These are phyloP conservation scores for Myochromella boudieri DNA, from an alignment of 768 basidiomycete genomes.

Conservation along the genomic window DNA sequence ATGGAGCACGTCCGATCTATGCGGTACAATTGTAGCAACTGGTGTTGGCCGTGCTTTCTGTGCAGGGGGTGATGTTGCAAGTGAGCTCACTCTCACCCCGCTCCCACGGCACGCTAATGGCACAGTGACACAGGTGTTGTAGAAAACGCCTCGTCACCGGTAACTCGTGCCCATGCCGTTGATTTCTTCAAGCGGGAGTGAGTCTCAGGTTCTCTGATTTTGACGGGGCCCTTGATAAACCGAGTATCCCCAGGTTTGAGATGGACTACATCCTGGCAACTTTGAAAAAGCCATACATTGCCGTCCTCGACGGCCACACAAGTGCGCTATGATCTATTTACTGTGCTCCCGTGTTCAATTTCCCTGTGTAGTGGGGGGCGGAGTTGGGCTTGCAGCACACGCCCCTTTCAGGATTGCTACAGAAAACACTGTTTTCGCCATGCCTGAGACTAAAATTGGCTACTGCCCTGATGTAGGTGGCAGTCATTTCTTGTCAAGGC, in stretches of 20 bases:
- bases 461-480: constrained; percentile 93
- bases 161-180: constrained; percentile 62
- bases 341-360: constrained; percentile 1
- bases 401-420: constrained; percentile 93
- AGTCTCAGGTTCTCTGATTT: constrained; percentile 31
- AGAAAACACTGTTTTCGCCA: constrained; percentile 86
- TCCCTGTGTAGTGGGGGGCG: constrained; percentile 80
- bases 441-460: constrained; percentile 96
- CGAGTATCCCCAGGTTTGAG: constrained; percentile 62
- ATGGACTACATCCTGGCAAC: constrained; percentile 71
- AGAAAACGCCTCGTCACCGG: constrained; percentile 43
- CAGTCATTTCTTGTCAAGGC: constrained; percentile 81
- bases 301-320: constrained; percentile 87
- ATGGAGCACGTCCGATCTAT: constrained; percentile 73
- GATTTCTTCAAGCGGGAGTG: constrained; percentile 91
- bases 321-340: constrained; percentile 53
- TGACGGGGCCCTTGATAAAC: constrained; percentile 12
- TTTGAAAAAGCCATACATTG: constrained; percentile 85
- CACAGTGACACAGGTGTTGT: constrained; percentile 49
- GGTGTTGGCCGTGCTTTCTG: constrained; percentile 83
- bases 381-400: constrained; percentile 81
- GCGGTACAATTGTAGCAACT: constrained; percentile 69
- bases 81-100: constrained; percentile 44
- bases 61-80: constrained; percentile 90
- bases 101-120: constrained; percentile 6